Evolutionary conservation across 805 yeast genomes (phyloP).

Genomic region (Yamadazyma ubonensis): DNA sequence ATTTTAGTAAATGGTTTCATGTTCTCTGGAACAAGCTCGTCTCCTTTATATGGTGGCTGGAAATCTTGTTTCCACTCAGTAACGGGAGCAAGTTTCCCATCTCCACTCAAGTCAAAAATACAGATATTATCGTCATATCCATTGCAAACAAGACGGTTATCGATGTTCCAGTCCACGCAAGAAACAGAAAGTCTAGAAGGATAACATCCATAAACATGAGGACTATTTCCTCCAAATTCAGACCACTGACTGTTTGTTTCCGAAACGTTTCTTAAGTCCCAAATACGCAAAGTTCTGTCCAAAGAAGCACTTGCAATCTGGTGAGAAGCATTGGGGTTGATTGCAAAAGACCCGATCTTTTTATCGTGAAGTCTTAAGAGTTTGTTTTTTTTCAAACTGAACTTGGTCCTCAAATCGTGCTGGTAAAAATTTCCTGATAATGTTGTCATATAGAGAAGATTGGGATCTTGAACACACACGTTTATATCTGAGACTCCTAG

Average conservation of each 20-base stretch:
- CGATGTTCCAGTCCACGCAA: constrained; percentile 76
- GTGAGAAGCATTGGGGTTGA: constrained; percentile 64
- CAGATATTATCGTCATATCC: constrained; percentile 88
- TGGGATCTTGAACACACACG: constrained; percentile 45
- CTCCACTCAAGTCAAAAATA: constrained; percentile 57
- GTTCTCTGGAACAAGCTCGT: constrained; percentile 29
- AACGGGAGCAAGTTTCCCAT: constrained; percentile 21
- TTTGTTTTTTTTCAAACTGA: constrained; percentile 23
- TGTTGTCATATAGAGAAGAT: constrained; percentile 70
- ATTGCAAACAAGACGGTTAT: constrained; percentile 76
- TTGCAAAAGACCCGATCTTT: constrained; percentile 85
- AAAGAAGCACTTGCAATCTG: constrained; percentile 86
- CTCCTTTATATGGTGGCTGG: constrained; percentile 13
- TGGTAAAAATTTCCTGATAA: constrained; percentile 74
- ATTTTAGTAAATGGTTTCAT: constrained; percentile 63
- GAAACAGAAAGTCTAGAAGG: constrained; percentile 78
- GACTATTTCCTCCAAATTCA: constrained; percentile 51
- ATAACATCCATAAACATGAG: constrained; percentile 59
- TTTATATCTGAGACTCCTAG: constrained; percentile 76
- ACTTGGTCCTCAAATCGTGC: constrained; percentile 61
- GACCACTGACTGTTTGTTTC: constrained; percentile 51
- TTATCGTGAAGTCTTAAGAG: constrained; percentile 76
- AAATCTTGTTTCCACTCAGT: constrained; percentile 24
- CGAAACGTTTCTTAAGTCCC: constrained; percentile 73
- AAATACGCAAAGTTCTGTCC: constrained; percentile 77